These are phyloP conservation scores for Colletotrichum truncatum DNA, from an alignment of 2,329 filamentous ascomycete genomes.

Conservation along the genomic window DNA sequence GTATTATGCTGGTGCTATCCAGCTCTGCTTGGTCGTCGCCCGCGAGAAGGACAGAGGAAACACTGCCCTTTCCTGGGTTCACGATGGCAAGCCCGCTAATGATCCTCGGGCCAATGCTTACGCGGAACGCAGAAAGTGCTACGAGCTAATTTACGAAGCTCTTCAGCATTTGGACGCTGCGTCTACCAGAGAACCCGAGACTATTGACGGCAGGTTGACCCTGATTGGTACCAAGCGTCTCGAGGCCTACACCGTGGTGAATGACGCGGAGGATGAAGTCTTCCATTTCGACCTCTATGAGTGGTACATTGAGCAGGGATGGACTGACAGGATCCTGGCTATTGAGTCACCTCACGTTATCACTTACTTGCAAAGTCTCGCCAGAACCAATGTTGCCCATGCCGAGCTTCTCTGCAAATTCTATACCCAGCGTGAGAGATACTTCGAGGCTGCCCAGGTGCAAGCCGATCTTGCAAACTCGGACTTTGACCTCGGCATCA, in stretches of 20 bases:
- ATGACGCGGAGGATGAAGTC: constrained; percentile 87
- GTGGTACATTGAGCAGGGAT: constrained; percentile 90
- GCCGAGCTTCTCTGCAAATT: constrained; percentile 94
- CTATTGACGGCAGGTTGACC: constrained; percentile 81
- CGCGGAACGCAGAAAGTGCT: constrained; percentile 79
- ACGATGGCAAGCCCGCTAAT: constrained; percentile 77
- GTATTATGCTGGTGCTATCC: constrained; percentile 94
- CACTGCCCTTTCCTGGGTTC: constrained; percentile 84
- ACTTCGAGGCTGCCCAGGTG: constrained; percentile 87
- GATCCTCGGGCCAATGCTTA: constrained; percentile 78
- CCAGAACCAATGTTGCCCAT: constrained; percentile 75
- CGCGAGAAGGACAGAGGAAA: constrained; percentile 88
- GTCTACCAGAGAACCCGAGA: constrained; percentile 73
- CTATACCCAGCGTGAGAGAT: constrained; percentile 84
- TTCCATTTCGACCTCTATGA: constrained; percentile 98
- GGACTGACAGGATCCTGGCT: constrained; percentile 85
- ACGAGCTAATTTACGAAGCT: constrained; percentile 86
- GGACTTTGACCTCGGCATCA: constrained; percentile 81
- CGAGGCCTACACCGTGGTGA: constrained; percentile 92
- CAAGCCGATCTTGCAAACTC: constrained; percentile 86
- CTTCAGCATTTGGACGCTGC: constrained; percentile 80
- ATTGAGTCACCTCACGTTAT: constrained; percentile 88
- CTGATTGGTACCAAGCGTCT: constrained; percentile 79
- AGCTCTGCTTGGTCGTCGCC: constrained; percentile 85
- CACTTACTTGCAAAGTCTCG: constrained; percentile 83